Percentiles rank a stretch among this genome's conserved stretches.
Conservation (phyloP, 345 rosid species). For the Corchorus capsularis region DNA sequence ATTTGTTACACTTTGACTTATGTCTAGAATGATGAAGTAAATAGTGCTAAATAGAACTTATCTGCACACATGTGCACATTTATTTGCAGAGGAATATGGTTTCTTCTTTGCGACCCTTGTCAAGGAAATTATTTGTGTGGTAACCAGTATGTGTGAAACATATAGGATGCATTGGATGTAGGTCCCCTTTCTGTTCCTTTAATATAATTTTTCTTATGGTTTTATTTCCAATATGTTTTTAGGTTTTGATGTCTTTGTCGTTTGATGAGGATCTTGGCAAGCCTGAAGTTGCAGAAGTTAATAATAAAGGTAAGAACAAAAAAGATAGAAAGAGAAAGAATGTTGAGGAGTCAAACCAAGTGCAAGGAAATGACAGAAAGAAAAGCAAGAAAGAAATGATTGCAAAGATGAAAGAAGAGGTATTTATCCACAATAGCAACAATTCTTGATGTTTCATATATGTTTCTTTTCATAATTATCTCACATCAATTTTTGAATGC, state of each 20-base stretch:
- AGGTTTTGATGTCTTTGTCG: constrained; percentile 87
- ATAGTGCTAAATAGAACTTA: not conserved
- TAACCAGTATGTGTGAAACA: no score
- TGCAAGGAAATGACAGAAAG: constrained; percentile 61
- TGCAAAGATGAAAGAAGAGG: constrained; percentile 83
- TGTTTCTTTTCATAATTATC: constrained; percentile 2
- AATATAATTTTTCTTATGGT: not conserved
- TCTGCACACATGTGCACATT: no score
- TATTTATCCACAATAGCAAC: constrained; percentile 21
- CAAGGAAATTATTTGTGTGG: no score
- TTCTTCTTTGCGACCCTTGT: no score
- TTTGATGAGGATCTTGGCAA: constrained; percentile 82
- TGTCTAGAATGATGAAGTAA: not conserved
- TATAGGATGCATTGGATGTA: no score
- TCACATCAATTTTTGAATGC: constrained; percentile 14
- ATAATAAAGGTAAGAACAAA: constrained; percentile 49
- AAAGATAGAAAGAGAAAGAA: constrained; percentile 57
- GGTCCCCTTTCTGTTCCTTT: not conserved
- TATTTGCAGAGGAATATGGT: no score
- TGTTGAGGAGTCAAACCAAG: constrained; percentile 55
- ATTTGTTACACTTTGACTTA: no score
- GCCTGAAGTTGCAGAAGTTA: constrained; percentile 36
- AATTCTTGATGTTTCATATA: not conserved
- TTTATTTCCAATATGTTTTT: constrained; percentile 15
- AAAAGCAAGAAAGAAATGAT: constrained; percentile 64